Conservation (phyloP, 1,139 yeast species). For the Saccharomycopsis crataegensis region DNA sequence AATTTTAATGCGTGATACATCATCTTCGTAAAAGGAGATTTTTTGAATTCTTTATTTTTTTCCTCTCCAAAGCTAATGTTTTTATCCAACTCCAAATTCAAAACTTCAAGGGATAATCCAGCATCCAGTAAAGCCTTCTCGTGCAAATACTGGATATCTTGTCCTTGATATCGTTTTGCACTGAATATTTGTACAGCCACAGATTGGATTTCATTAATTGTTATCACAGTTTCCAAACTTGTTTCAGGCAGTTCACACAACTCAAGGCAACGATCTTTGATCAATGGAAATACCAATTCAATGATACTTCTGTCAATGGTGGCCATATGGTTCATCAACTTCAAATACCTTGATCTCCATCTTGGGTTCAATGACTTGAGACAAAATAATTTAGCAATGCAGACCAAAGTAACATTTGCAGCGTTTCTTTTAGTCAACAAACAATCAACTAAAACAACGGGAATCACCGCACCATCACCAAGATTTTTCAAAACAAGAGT, state of each 20-base stretch:
- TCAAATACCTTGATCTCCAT: conserved; percentile 3
- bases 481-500: not conserved
- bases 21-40: not conserved
- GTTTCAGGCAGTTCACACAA: not conserved
- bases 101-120: not conserved
- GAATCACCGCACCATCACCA: conserved; percentile 1
- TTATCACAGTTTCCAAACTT: not conserved
- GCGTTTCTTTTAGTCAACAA: not conserved
- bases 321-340: conserved; percentile 2
- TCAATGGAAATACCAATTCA: conserved; percentile 12
- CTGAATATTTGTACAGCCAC: not conserved
- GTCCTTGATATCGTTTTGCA: not conserved
- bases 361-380: not conserved
- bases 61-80: not conserved
- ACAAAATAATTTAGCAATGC: conserved; percentile 3
- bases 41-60: not conserved
- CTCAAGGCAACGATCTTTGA: not conserved
- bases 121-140: not conserved
- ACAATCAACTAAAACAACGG: conserved; percentile 4
- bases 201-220: conserved; percentile 7
- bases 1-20: not conserved
- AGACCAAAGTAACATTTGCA: not conserved
- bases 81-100: not conserved
- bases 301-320: not conserved
- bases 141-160: not conserved